These are phyloP conservation scores for Microsporum ferrugineum DNA, from an alignment of 2,329 filamentous ascomycete species.

Conservation along the genomic window DNA sequence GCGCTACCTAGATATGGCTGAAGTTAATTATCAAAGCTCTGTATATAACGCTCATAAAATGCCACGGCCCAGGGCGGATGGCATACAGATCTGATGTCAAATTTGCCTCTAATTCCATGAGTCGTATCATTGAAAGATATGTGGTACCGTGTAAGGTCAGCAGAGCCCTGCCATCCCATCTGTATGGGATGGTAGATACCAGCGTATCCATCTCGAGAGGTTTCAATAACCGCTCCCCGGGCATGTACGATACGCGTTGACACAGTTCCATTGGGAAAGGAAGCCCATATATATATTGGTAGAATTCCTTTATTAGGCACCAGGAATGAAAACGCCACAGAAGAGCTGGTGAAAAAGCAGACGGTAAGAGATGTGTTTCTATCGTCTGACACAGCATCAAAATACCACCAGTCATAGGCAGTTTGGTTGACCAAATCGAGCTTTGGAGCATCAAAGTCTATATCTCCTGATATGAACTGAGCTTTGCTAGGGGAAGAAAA, in stretches of 20 bases:
- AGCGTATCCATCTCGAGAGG: slow-evolving; percentile 7
- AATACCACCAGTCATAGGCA: slow-evolving; percentile 34
- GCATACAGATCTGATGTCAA: slow-evolving; percentile 11
- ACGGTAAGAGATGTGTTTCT: slow-evolving; percentile 21
- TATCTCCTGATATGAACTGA: slow-evolving; percentile 5
- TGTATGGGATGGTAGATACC: slow-evolving; percentile 10
- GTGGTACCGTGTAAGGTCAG: slow-evolving; percentile 12
- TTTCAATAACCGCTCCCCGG: slow-evolving; percentile 10
- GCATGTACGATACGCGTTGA: slow-evolving; percentile 5
- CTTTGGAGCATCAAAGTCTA: slow-evolving; percentile 20
- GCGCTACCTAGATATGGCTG: not conserved
- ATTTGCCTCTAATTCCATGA: slow-evolving; percentile 11
- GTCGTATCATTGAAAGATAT: slow-evolving; percentile 8
- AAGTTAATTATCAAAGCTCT: not conserved
- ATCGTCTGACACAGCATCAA: slow-evolving; percentile 26
- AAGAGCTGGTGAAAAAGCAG: slow-evolving; percentile 24
- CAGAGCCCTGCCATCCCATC: slow-evolving; percentile 12
- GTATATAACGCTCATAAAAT: not conserved
- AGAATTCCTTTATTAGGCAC: slow-evolving; percentile 14
- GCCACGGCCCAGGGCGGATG: not conserved
- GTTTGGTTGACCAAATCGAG: slow-evolving; percentile 20
- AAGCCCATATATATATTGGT: slow-evolving; percentile 20
- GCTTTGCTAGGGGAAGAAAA: slow-evolving; percentile 8
- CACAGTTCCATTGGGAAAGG: slow-evolving; percentile 18
- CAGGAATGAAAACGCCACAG: slow-evolving; percentile 29